phyloP scores from a whole-genome alignment of 768 basidiomycete species.

The Inosperma sp. region DNA sequence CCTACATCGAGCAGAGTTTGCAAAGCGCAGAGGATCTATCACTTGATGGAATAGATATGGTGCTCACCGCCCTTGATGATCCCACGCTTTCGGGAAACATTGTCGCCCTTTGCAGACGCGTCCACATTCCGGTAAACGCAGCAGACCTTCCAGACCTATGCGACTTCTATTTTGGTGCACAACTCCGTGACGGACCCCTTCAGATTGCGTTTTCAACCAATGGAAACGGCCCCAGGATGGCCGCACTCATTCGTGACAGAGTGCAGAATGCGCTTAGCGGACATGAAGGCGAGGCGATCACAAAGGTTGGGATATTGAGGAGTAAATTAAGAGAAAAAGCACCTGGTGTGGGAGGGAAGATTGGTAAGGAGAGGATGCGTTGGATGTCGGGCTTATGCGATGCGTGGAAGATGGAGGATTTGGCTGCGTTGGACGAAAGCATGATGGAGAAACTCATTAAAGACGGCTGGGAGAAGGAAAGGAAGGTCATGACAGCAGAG shows the following conservation, averaged over 20 bases:
- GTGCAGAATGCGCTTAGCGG: constrained; percentile 68
- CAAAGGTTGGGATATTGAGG: constrained; percentile 73
- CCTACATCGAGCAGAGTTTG: constrained; percentile 69
- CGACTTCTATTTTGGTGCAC: constrained; percentile 98
- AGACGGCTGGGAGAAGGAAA: constrained; percentile 78
- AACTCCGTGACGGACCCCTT: constrained; percentile 83
- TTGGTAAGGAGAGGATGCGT: constrained; percentile 78
- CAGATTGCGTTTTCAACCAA: constrained; percentile 97
- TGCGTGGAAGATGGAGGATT: constrained; percentile 77
- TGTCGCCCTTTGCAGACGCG: constrained; percentile 58
- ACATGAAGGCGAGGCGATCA: constrained; percentile 71
- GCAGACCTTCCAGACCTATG: constrained; percentile 94
- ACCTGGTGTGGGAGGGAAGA: constrained; percentile 74
- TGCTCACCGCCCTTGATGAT: constrained; percentile 91
- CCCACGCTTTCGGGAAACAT: constrained; percentile 68
- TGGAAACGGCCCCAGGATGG: constrained; percentile 88
- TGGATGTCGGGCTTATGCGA: constrained; percentile 92
- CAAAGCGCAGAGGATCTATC: constrained; percentile 59
- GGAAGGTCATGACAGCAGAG: constrained; percentile 28
- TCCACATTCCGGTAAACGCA: constrained; percentile 84
- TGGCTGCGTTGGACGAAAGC: constrained; percentile 62
- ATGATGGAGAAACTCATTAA: constrained; percentile 65
- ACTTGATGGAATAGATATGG: constrained; percentile 71
- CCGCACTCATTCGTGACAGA: constrained; percentile 70
- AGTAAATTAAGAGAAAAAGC: constrained; percentile 69